Evolutionary conservation across 257 asterid genomes (phyloP), one percentile per base, ranked within the genome.

Genomic region (Lithospermum erythrorhizon): DNA sequence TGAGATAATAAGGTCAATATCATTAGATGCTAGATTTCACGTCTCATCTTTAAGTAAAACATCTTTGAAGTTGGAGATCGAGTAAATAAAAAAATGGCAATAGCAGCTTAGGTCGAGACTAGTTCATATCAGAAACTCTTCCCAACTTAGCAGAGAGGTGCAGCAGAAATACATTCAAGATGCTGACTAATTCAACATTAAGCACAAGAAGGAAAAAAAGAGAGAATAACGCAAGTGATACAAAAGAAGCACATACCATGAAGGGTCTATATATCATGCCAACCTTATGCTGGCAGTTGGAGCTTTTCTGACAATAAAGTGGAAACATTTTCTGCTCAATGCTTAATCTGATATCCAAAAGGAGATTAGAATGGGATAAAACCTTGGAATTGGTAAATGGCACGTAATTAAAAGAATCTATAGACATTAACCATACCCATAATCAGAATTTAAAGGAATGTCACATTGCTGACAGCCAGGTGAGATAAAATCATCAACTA

Each of bases 241-340:
- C 49, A 41, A 24, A 58, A 58, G 21, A 27, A 29, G 11, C 25
- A 29, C 22, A 55, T 83, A 86, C 91, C 89, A 78, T 55, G 81
- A 83, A 86, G 30, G 95, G 95, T 68, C 87, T 76, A 53, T 83
- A 83, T 58, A 86, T 83, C 77, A 69, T 71, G 74, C 82, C 76
- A 17, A 75, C 60, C 55, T 57, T 68, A 73, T 85, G 94, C 57
- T 71, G 72, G 69, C 64, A 83, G 63, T 81, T 60, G 53, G 74
- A 73, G 73, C 87, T 81, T 71, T 67, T 68, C 68, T 64, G 74
- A 75, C 94, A 85, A 61, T 72, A 69, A 55, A 81, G 68, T 37
- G 82, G 81, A 55, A 70, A 37, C 9, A 66, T 55, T 52, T 65
- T 66, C 68, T 67, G 75, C 71, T 73, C 73, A 62, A 61, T 27